Percentiles rank a stretch among this genome's conserved stretches.
phyloP scores from a whole-genome alignment of 208 protist genomes.

The Angomonas desouzai region DNA sequence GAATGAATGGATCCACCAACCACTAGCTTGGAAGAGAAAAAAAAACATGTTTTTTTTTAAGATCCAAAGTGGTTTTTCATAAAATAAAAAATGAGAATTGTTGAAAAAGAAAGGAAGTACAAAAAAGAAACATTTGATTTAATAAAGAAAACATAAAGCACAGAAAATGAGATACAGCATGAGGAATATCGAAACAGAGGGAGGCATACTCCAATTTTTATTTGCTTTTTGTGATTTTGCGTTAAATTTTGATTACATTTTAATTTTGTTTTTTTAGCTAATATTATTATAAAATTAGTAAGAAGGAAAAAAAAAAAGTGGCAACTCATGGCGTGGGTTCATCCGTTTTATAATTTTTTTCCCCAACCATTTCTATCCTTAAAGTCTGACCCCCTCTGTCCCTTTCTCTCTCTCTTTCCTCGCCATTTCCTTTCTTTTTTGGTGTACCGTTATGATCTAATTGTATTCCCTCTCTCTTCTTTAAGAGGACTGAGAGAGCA shows the following conservation, averaged over 20 bases:
- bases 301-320: slow-evolving; percentile 49
- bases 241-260: no score
- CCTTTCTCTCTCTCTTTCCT: slow-evolving; percentile 18
- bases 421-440: slow-evolving; percentile 14
- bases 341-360: no score
- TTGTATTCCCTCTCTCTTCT: not conserved
- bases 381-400: not conserved
- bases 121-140: not conserved
- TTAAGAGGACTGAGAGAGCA: slow-evolving; percentile 47
- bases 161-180: slow-evolving; percentile 12
- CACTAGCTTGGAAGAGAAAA: slow-evolving; percentile 25
- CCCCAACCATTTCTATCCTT: not conserved
- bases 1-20: no score
- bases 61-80: no score
- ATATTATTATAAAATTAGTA: slow-evolving; percentile 33
- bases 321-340: no score
- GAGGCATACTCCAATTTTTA: no score
- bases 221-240: no score
- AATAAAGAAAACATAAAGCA: slow-evolving; percentile 11
- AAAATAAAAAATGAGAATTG: not conserved
- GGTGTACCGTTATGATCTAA: not conserved
- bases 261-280: slow-evolving; percentile 39
- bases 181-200: not conserved
- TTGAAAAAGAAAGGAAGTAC: slow-evolving; percentile 14
- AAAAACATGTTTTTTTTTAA: slow-evolving; percentile 53